Base-by-base conservation (phyloP, 208 protist species). In the Tritrichomonas musculus region DNA sequence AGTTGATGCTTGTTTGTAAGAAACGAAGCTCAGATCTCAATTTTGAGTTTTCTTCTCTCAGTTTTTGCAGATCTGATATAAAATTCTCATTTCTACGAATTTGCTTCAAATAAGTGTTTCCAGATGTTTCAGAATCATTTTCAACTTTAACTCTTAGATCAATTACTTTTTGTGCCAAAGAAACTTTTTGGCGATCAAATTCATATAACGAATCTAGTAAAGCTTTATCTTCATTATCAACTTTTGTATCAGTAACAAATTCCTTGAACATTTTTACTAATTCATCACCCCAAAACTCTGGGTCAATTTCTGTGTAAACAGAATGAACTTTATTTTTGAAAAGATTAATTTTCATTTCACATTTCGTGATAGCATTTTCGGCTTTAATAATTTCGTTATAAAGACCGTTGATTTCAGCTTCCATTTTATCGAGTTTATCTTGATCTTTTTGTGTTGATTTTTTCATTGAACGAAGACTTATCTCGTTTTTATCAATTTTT, bases 261-360 rank as follows among this genome's bases (percentile, higher is more conserved):
- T 88, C 17, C 27, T 88, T 49, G 57, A 57, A 53, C 4, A 88
- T 17, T 27, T 53, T 0, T 36, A 1, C 27, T 39, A 88, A 8
- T 88, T 88, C 77, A 41, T n/a, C n/a, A 41, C 14, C 77, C 77
- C 77, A 88, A 11, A 47, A 47, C 5, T 44, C 77, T 53, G 44
- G 41, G 20, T 44, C 17, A 88, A 88, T 30, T 88, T 88, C 77
- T 39, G 77, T 88, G 17, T 88, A 88, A n/a, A 88, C 27, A 20
- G 77, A 57, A 47, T 57, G 77, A 36, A 88, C 47, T 88, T 36
- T 53, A 27, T 88, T 88, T n/a, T 88, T 88, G 27, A 88, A 88
- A 5, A 41, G 41, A 20, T 88, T 88, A 4, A 88, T 88, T 36
- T 53, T 88, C 0, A 47, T 33, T 57, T 44, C 47, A 47, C 41